These are phyloP conservation scores for Opeltia flavorubescens DNA, from an alignment of 495 filamentous ascomycete genomes.

Conservation along the genomic window DNA sequence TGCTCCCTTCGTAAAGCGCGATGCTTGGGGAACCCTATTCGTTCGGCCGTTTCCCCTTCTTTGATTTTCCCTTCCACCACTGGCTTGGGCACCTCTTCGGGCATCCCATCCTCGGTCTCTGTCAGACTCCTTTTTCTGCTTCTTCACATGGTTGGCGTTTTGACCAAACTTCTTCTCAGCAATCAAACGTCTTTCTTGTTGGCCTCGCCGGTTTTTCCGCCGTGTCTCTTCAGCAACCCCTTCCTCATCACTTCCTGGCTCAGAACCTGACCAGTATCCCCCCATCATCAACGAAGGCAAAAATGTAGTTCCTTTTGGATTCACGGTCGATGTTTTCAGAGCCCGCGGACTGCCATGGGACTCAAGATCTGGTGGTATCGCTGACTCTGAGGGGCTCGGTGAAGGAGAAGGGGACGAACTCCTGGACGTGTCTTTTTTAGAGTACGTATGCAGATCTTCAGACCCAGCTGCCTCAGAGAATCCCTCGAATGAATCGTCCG, in stretches of 20 bases:
- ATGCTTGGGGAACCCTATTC: background rate
- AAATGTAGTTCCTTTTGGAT: constrained; percentile 56
- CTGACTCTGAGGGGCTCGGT: constrained; percentile 16
- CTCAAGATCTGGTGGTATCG: constrained; percentile 2
- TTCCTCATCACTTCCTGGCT: constrained; percentile 29
- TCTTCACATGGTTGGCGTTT: constrained; percentile 57
- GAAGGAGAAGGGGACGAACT: constrained; percentile 28
- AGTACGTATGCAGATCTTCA: background rate
- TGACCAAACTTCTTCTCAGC: constrained; percentile 87
- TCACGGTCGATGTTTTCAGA: constrained; percentile 12
- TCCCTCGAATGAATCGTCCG: constrained; percentile 30
- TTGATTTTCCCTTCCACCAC: constrained; percentile 11
- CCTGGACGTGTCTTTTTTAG: constrained; percentile 12
- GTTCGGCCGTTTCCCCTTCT: constrained; percentile 16
- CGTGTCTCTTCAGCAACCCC: constrained; percentile 24
- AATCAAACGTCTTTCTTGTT: constrained; percentile 68
- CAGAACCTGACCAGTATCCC: constrained; percentile 86
- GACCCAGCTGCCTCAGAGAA: constrained; percentile 24
- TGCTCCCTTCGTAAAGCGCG: constrained; percentile 1
- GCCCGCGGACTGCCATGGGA: constrained; percentile 18
- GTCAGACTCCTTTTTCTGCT: constrained; percentile 15
- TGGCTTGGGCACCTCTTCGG: constrained; percentile 26
- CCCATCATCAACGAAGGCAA: constrained; percentile 73
- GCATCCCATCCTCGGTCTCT: constrained; percentile 37
- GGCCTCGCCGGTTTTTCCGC: constrained; percentile 76